These are phyloP conservation scores for Hypericum perforatum DNA, from an alignment of 345 rosid species.

Conservation along the genomic window DNA sequence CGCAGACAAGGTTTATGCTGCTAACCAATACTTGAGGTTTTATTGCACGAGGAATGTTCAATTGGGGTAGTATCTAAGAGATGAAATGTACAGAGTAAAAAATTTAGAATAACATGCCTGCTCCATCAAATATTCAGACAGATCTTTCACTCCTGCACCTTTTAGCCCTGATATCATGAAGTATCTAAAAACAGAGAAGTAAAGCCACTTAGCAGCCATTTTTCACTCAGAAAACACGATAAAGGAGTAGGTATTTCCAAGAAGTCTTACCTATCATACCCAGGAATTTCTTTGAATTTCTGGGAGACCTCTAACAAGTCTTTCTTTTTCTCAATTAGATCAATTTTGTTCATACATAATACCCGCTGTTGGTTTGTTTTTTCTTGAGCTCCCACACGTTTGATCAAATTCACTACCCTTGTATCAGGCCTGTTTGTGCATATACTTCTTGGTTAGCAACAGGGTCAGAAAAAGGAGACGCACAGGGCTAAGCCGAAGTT, in stretches of 20 bases:
- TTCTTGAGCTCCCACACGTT: constrained; percentile 53
- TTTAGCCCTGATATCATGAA: constrained; percentile 84
- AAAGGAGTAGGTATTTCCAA: background rate
- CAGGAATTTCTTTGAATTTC: constrained; percentile 74
- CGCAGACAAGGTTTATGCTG: too few relatives aligned
- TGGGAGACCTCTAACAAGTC: constrained; percentile 61
- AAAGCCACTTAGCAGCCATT: background rate
- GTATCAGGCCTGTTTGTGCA: constrained; percentile 53
- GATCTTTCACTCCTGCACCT: constrained; percentile 76
- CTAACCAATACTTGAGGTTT: too few relatives aligned
- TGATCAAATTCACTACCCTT: constrained; percentile 66
- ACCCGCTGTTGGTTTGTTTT: constrained; percentile 62
- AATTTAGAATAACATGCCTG: constrained; percentile 31
- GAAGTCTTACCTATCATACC: constrained; percentile 54
- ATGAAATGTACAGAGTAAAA: too few relatives aligned
- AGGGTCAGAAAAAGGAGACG: background rate
- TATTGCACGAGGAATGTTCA: too few relatives aligned
- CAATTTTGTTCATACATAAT: constrained; percentile 89
- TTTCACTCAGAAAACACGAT: constrained; percentile 6
- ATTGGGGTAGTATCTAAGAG: too few relatives aligned
- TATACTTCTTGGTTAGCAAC: background rate
- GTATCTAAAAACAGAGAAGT: constrained; percentile 27
- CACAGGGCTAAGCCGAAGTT: too few relatives aligned
- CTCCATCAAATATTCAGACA: constrained; percentile 54
- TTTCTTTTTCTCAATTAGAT: constrained; percentile 69